A percentile compares a stretch with the other conserved stretches of the same genome.
These are phyloP conservation scores for Plantago rigida DNA, from an alignment of 305 asterid species.

Conservation along the genomic window DNA sequence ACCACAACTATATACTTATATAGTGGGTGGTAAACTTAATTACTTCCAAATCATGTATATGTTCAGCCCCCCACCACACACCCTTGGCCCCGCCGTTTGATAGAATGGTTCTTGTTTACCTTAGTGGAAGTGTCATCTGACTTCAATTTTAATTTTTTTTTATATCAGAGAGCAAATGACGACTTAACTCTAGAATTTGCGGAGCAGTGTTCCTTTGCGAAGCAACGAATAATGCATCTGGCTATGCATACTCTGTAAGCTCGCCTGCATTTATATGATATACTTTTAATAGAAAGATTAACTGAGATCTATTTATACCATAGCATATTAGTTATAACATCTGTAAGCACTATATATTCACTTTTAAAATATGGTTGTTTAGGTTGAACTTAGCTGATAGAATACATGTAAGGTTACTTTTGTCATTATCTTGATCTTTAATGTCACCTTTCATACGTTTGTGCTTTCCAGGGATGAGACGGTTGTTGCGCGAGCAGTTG, in stretches of 20 bases:
- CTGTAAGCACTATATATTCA: neutral
- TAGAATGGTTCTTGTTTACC: too few species aligned
- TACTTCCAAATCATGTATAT: too few species aligned
- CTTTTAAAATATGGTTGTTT: neutral
- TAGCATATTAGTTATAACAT: neutral
- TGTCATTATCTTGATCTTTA: too few species aligned
- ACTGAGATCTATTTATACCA: too few species aligned
- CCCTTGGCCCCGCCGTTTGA: too few species aligned
- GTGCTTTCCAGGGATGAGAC: constrained; percentile 52
- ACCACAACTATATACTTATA: too few species aligned
- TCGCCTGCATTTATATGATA: constrained; percentile 2
- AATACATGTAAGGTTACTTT: neutral
- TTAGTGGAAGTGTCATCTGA: constrained; percentile 4
- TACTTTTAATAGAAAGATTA: too few species aligned
- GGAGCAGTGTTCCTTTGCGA: constrained; percentile 89
- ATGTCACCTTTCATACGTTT: neutral
- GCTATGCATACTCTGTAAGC: constrained; percentile 75
- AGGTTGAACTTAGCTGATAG: too few species aligned
- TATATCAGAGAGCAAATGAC: constrained; percentile 68
- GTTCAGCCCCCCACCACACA: too few species aligned
- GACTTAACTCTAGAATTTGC: constrained; percentile 95
- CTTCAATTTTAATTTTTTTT: constrained; percentile 7
- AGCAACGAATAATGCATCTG: constrained; percentile 88
- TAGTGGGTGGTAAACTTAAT: too few species aligned
- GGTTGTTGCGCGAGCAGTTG: constrained; percentile 61